Evolutionary conservation across 116 monocot genomes (phyloP).

Genomic region (Dioscorea cayenensis): DNA sequence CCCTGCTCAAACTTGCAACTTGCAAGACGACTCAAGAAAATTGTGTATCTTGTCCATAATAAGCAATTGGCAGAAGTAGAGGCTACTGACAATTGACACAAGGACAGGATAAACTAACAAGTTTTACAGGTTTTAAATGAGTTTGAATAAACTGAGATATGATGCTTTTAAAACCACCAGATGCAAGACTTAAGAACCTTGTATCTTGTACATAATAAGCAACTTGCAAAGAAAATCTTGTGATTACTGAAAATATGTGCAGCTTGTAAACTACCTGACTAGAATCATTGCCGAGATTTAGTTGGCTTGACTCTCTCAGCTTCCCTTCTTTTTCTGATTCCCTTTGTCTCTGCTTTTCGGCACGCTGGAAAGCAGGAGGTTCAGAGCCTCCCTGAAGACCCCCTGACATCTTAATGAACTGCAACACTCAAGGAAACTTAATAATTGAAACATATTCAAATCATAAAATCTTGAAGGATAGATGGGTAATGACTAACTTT

Average conservation of each 20-base stretch:
- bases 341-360: conserved; percentile 58
- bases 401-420: conserved; percentile 82
- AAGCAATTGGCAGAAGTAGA: neutral
- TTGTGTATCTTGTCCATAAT: neutral
- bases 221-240: neutral
- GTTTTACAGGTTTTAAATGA: too few species aligned
- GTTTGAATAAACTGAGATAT: neutral
- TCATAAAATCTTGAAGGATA: neutral
- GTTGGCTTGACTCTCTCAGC: conserved; percentile 7
- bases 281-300: neutral
- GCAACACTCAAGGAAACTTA: conserved; percentile 14
- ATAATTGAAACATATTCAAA: neutral
- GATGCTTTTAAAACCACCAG: neutral
- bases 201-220: neutral
- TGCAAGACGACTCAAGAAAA: neutral
- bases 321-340: conserved; percentile 21
- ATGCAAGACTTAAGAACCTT: neutral
- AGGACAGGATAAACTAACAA: too few species aligned
- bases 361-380: conserved; percentile 91
- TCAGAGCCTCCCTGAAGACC: conserved; percentile 81
- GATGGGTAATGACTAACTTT: conserved; percentile 29
- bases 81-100: neutral
- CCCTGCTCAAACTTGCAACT: neutral
- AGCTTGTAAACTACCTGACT: conserved; percentile 6
- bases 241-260: neutral